Base-by-base conservation (phyloP, 2,329 filamentous ascomycete genomes). In the Colletotrichum theobromicola region DNA sequence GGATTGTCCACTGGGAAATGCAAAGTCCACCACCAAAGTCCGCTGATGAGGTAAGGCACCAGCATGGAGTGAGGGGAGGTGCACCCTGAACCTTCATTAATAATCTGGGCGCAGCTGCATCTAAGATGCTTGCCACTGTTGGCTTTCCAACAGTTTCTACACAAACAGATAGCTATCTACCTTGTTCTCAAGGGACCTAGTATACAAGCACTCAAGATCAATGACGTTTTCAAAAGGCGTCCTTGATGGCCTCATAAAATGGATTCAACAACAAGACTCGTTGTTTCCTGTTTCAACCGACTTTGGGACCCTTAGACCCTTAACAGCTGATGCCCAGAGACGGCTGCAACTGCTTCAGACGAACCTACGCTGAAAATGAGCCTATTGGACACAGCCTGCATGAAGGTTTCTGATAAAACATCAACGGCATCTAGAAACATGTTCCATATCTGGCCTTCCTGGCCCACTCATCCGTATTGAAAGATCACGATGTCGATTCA, bases 1-100 rank as follows among this genome's bases (percentile, higher is more conserved):
- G 62, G 61, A 62, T 32, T 57, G 50, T 7, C 57, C 62, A 50
- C 72, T 61, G 42, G 21, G 53, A 42, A 26, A 30, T 24, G 46
- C 28, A 55, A 67, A 67, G 50, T 35, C 62, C 61, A 68, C 66
- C 66, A 42, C 6, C 18, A 71, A 74, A 74, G 72, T 74, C 72
- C 68, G 62, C 67, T 30, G 61, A 50, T 66, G 46, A 66, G 63
- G 28, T 66, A 66, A 66, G 63, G n/a, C 15, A 32, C 7, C 18
- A 7, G 21, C 24, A 50, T 3, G 3, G 2, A 32, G 18, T 13
- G 32, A 58, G 26, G n/a, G 32, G 26, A 7, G 28, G 13, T 32
- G 28, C 61, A 50, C 34, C 35, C 16, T 46, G 42, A 64, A 26
- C 30, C 34, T 13, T 50, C 30, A 74, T 74, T 74, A 66, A 55